Base-by-base conservation (phyloP, 1,284 basidiomycete genomes). In the Ustilago vetiveriae region DNA sequence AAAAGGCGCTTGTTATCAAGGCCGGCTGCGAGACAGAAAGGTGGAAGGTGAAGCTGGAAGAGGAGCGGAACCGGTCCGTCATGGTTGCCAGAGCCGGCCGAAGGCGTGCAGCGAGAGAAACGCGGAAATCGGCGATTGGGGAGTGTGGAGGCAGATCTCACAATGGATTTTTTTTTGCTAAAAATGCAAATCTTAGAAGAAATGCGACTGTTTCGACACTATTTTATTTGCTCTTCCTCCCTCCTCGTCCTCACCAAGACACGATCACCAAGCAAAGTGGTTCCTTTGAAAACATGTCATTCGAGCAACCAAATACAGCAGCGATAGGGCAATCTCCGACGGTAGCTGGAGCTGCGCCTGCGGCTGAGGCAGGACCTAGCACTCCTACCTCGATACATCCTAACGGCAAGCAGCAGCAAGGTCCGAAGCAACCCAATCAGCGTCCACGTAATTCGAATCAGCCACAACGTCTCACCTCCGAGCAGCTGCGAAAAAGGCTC, bases 401-500 rank as follows among this genome's bases (percentile, higher is more conserved):
- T 14, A 22, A 33, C 14, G 39, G 16, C 44, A 48, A 56, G 49
- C 56, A 46, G 29, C 37, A 46, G 4, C 30, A 40, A 14, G 50
- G 57, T 21, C 17, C 19, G 21, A 26, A 37, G 16, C 44, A 58
- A 11, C 48, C 45, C 30, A 52, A 62, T 19, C 46, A 42, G 36
- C 44, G 52, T 13, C 27, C 46, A 13, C 67, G 67, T 29, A 38
- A 65, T 23, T 37, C 49, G n/a, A 48, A 41, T 9, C 21, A 47
- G 9, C 38, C 49, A 6, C 47, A 49, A 19, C 60, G 67, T 23
- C 43, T 71, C 23, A 72, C 64, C 6, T 67, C 69, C 16, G 64
- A 50, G 9, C 47, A 68, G 43, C 63, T 76, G 22, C 69, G 75
- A 3, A 42, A 48, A 1, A 53, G 72, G 8, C 50, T 74, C 14